Base-by-base conservation (phyloP, 768 basidiomycete genomes). In the Phaffia tasmanica region DNA sequence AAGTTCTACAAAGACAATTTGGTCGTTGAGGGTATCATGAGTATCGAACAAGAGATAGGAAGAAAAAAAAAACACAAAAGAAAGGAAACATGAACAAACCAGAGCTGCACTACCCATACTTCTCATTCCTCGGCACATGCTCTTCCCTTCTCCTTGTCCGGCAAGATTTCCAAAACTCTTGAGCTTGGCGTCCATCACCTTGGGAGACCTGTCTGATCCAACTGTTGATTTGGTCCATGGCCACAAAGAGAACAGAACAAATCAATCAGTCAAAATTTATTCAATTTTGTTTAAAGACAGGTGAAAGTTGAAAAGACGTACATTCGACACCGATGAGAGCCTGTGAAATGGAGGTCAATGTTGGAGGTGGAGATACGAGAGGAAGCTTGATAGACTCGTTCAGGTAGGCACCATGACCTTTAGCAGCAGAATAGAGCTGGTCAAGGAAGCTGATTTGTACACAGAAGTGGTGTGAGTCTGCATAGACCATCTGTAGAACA, bases 291-390 rank as follows among this genome's bases (percentile, higher is more conserved):
- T 55, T 71, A 72, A 53, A 75, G 71, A 35, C 74, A 72, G 54
- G 7, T 14, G 53, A 16, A 35, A 69, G 50, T 67, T 48, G 23
- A 48, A 16, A 51, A 19, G 29, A 72, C 76, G 64, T 64, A 75
- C 76, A 97, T 76, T 95, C 92, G 48, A 90, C 79, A 15, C 84
- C 85, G 49, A 91, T 81, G 55, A 88, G 80, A 29, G 86, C 87
- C 71, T 84, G 84, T 42, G 83, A 83, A 6, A 88, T 82, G 11
- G 83, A 85, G 21, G 81, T 78, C 21, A 88, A 80, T 0, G 84
- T 84, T 63, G 84, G 83, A 0, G 79, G 74, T 14, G 77, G 76
- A 21, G 81, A 78, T 18, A 70, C 68, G 19, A 92, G 79, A 7
- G 91, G 91, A 11, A 94, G 81, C 79, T 83, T 69, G 9, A 64